A percentile compares a stretch with the other conserved stretches of the same genome.
phyloP scores from a whole-genome alignment of 257 asterid genomes.

The Fraxinus quadrangulata region DNA sequence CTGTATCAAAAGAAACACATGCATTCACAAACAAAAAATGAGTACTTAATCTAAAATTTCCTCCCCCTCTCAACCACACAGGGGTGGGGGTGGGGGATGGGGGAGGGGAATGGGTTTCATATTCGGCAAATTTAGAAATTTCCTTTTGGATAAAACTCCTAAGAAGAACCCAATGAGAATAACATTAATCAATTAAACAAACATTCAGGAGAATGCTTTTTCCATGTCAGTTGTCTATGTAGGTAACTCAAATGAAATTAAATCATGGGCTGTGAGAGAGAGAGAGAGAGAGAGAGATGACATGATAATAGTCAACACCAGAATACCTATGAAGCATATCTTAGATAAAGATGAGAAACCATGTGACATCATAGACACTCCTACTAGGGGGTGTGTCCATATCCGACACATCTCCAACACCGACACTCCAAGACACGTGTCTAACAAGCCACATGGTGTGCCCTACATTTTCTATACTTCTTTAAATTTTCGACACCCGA shows the following conservation, averaged over 20 bases:
- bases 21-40: constrained; percentile 15
- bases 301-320: background rate
- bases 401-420: background rate
- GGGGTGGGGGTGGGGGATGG: background rate
- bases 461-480: background rate
- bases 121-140: background rate
- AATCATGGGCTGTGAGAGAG: too few species aligned
- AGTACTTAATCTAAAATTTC: background rate
- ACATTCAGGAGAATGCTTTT: background rate
- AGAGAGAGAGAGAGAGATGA: background rate
- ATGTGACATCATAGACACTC: background rate
- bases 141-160: background rate
- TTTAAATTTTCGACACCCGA: background rate
- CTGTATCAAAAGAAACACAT: constrained; percentile 36
- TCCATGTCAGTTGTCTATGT: background rate
- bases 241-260: background rate
- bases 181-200: background rate
- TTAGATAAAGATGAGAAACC: background rate
- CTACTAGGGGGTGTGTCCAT: background rate
- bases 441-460: background rate
- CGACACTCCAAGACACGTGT: background rate
- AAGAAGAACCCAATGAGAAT: background rate
- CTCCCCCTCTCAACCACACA: background rate
- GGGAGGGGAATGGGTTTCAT: background rate
- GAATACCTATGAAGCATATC: background rate